Evolutionary conservation across 2,329 filamentous ascomycete species (phyloP).

Genomic region (Thelonectria discophora): DNA sequence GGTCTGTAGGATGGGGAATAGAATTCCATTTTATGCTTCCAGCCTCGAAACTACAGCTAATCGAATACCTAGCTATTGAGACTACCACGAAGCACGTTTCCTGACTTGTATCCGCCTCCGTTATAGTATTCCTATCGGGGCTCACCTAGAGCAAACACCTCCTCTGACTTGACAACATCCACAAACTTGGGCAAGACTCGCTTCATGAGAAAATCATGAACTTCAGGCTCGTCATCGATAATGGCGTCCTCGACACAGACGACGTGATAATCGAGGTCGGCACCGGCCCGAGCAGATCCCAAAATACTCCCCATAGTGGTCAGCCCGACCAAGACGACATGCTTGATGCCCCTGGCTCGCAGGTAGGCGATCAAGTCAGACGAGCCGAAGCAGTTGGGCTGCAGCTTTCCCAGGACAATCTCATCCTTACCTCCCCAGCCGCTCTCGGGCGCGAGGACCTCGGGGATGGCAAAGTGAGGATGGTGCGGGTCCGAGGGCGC

Average conservation of each 20-base stretch:
- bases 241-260: slow-evolving; percentile 8
- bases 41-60: too few species aligned
- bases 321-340: neutral
- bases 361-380: neutral
- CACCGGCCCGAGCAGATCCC: neutral
- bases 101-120: neutral
- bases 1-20: too few species aligned
- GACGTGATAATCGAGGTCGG: neutral
- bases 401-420: neutral
- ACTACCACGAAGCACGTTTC: too few species aligned
- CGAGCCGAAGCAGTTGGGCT: neutral
- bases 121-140: neutral
- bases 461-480: neutral
- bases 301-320: neutral
- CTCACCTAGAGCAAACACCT: slow-evolving; percentile 1
- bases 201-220: slow-evolving; percentile 13
- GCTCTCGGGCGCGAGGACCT: neutral
- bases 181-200: slow-evolving; percentile 17
- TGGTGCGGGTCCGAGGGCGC: neutral
- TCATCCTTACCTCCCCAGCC: neutral
- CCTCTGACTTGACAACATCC: slow-evolving; percentile 1
- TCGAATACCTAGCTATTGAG: too few species aligned
- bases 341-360: neutral
- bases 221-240: slow-evolving; percentile 4
- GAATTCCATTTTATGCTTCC: too few species aligned